These are phyloP conservation scores for Backusella mclennaniae DNA, from an alignment of 192 early-diverging fungal genomes.

Conservation along the genomic window DNA sequence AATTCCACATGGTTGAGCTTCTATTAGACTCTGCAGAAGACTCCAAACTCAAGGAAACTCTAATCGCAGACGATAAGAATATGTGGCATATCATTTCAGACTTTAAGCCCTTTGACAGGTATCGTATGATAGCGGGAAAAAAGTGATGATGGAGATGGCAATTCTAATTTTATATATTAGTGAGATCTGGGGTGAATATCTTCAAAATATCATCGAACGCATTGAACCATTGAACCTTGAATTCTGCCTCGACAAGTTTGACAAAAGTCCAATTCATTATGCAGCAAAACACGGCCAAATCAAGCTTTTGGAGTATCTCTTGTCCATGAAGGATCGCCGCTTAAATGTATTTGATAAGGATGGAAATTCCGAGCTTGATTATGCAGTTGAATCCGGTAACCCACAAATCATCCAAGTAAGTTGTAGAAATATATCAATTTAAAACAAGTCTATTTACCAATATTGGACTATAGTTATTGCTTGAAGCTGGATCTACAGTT, in stretches of 20 bases:
- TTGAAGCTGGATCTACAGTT: slow-evolving; percentile 1
- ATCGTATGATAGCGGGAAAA: background rate
- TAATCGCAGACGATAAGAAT: slow-evolving; percentile 20
- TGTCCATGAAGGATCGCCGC: background rate
- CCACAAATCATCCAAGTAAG: slow-evolving; percentile 21
- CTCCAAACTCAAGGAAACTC: background rate
- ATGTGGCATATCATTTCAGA: slow-evolving; percentile 43
- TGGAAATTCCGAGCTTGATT: slow-evolving; percentile 38
- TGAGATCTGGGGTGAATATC: slow-evolving; percentile 45
- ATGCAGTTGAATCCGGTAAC: slow-evolving; percentile 39
- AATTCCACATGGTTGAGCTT: slow-evolving; percentile 50
- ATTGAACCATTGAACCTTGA: slow-evolving; percentile 13
- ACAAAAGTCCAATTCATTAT: slow-evolving; percentile 47
- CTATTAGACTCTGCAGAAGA: slow-evolving; percentile 27
- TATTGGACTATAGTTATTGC: slow-evolving; percentile 7
- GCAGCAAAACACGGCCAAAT: slow-evolving; percentile 43
- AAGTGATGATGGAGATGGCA: background rate
- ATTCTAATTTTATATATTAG: background rate
- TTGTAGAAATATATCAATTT: background rate
- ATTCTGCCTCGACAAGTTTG: slow-evolving; percentile 21
- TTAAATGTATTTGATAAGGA: slow-evolving; percentile 29
- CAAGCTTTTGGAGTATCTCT: slow-evolving; percentile 24
- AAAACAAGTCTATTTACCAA: background rate
- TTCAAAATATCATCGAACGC: slow-evolving; percentile 30
- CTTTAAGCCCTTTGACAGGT: slow-evolving; percentile 36